Base-by-base conservation (phyloP, 352 stramenopile species). In the Phytophthora podocarpi region DNA sequence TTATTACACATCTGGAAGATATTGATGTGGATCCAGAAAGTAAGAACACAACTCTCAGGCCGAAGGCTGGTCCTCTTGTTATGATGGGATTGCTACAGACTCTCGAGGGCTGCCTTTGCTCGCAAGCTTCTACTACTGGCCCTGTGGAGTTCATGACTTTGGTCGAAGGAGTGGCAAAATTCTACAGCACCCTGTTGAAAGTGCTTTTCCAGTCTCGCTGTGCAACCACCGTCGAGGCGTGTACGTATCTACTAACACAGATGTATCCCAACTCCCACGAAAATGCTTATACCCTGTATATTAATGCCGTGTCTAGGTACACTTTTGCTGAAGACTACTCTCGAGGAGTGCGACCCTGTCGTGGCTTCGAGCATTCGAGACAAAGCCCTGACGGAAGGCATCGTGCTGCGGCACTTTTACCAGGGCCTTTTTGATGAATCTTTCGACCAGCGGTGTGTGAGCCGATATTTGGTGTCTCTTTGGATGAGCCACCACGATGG, bases 351-450 rank as follows among this genome's bases (percentile, higher is more conserved):
- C 57, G 77, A 94, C 20, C 87, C 88, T 13, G 67, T 78, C 13
- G 81, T 95, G 0, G 87, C 91, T 15, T 84, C 62, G 15, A 63
- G 76, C 15, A 98, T 99, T 61, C 86, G 96, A 50, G 82, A 98
- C 56, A 88, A 90, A 15, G 94, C 95, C 16, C 76, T 99, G n/a
- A 89, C 77, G 10, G 93, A 97, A 67, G 91, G 91, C 4, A 93
- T 98, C 18, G 78, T 98, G 13, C 67, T 99, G 32, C 84, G 92
- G 6, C 92, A 98, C 54, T 93, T 99, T 18, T 96, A 96, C 30
- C 90, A 97, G 51, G 87, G 89, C 0, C 72, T 98, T 20, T 98
- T 98, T 58, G 92, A 97, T 47, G 70, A 91, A 10, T 91, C 85
- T n/a, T 96, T 90, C 49, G 91, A 97, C 43, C 90, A 98, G 63